phyloP scores from a whole-genome alignment of 257 asterid species.

The Petunia secreta region DNA sequence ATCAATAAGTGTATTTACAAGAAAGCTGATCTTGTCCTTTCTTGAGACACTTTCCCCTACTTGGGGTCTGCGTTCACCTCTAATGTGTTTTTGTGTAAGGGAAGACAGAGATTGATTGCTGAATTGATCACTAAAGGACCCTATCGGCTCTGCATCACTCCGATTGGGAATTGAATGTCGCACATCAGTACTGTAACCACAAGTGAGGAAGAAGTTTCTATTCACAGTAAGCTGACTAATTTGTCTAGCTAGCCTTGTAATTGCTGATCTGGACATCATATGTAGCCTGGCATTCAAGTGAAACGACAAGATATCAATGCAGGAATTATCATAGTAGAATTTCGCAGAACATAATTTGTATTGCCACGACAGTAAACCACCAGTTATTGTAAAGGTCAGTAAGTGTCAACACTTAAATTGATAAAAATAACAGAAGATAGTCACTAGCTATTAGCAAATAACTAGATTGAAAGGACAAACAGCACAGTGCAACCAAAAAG shows the following conservation, averaged over 20 bases:
- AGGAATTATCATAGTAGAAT: neutral
- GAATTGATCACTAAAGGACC: slow-evolving; percentile 30
- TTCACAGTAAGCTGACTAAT: slow-evolving; percentile 38
- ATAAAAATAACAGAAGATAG: slow-evolving; percentile 1
- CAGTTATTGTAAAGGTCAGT: neutral
- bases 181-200: slow-evolving; percentile 38
- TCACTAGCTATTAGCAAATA: neutral
- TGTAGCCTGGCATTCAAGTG: neutral
- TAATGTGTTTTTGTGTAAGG: slow-evolving; percentile 29
- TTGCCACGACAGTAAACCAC: neutral
- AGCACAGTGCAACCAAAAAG: neutral
- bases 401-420: neutral
- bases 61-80: slow-evolving; percentile 36
- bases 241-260: slow-evolving; percentile 46
- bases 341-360: slow-evolving; percentile 8
- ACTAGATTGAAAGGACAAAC: neutral
- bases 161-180: slow-evolving; percentile 35
- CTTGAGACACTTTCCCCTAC: slow-evolving; percentile 76
- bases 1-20: slow-evolving; percentile 59
- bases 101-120: slow-evolving; percentile 27
- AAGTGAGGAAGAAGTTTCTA: slow-evolving; percentile 39
- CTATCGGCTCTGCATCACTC: slow-evolving; percentile 25
- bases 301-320: slow-evolving; percentile 2
- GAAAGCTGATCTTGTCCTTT: slow-evolving; percentile 64
- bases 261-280: slow-evolving; percentile 46